These are phyloP conservation scores for Uncinocarpus reesii DNA, from an alignment of 2,329 filamentous ascomycete species.

Conservation along the genomic window DNA sequence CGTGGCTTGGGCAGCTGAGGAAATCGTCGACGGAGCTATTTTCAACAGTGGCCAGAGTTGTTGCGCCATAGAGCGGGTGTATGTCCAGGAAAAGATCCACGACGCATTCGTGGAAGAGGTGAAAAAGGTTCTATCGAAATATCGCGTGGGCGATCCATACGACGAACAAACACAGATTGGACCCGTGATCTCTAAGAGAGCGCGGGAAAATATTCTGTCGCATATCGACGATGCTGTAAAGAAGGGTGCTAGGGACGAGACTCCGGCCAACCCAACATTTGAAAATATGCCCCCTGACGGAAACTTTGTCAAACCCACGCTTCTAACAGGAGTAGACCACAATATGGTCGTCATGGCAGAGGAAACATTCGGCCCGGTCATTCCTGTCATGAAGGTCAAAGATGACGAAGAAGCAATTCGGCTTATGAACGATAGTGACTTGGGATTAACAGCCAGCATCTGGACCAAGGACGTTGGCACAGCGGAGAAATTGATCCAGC, in stretches of 20 bases:
- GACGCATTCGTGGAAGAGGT: constrained; percentile 70
- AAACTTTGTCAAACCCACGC: constrained; percentile 79
- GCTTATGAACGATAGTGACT: constrained; percentile 90
- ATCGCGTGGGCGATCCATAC: constrained; percentile 80
- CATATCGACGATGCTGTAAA: constrained; percentile 74
- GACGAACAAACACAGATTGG: constrained; percentile 71
- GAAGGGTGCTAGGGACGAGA: constrained; percentile 74
- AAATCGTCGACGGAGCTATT: constrained; percentile 90
- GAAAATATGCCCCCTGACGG: constrained; percentile 60
- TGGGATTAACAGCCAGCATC: constrained; percentile 89
- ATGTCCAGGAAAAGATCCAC: constrained; percentile 76
- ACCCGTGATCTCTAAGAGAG: constrained; percentile 73
- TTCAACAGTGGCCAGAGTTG: constrained; percentile 99
- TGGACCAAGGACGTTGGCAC: constrained; percentile 80
- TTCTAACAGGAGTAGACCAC: constrained; percentile 70
- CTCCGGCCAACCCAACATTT: constrained; percentile 72
- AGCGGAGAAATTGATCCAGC: constrained; percentile 65
- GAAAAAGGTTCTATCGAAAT: constrained; percentile 67
- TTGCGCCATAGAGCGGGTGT: constrained; percentile 84
- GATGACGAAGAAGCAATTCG: constrained; percentile 68
- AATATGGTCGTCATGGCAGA: constrained; percentile 82
- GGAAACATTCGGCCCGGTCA: constrained; percentile 89
- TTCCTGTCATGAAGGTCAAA: constrained; percentile 79
- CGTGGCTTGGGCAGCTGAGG: constrained; percentile 77
- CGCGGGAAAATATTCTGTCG: constrained; percentile 62